A percentile compares a stretch with the other conserved stretches of the same genome.
These are phyloP conservation scores for Daedaleopsis sinensis DNA, from an alignment of 768 basidiomycete species.

Conservation along the genomic window DNA sequence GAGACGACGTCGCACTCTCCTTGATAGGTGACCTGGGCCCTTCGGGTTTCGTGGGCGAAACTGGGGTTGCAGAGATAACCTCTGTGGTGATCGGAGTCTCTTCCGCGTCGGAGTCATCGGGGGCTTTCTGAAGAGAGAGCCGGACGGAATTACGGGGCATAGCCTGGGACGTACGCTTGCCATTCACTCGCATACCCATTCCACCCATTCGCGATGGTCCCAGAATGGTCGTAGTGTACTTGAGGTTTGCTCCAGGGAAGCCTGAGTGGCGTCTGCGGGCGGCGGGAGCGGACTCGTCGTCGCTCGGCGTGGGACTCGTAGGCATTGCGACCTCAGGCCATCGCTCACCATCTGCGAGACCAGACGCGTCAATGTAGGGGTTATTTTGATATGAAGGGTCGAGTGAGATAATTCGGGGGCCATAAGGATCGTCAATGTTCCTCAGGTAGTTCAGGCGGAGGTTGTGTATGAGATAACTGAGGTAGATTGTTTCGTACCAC, in stretches of 20 bases:
- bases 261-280: constrained; percentile 33
- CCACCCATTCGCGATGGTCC: constrained; percentile 68
- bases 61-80: constrained; percentile 13
- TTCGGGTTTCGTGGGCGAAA: constrained; percentile 6
- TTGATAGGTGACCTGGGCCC: constrained; percentile 10
- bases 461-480: constrained; percentile 78
- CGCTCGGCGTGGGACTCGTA: constrained; percentile 69
- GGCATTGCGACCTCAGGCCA: constrained; percentile 87
- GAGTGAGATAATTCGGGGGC: constrained; percentile 77
- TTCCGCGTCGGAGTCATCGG: background rate
- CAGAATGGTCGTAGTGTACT: constrained; percentile 90
- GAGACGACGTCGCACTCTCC: constrained; percentile 1
- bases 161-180: constrained; percentile 44
- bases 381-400: constrained; percentile 79
- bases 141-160: constrained; percentile 25
- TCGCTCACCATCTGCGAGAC: constrained; percentile 73
- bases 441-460: constrained; percentile 88
- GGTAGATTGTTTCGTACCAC: background rate
- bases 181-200: constrained; percentile 76
- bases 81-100: constrained; percentile 16
- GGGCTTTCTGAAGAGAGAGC: constrained; percentile 12
- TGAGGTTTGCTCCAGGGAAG: constrained; percentile 59
- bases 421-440: constrained; percentile 85
- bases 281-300: constrained; percentile 61
- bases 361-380: constrained; percentile 80